Evolutionary conservation across 2,329 filamentous ascomycete genomes (phyloP), one percentile per base, ranked within the genome.

Genomic region (Aspergillus transmontanensis): DNA sequence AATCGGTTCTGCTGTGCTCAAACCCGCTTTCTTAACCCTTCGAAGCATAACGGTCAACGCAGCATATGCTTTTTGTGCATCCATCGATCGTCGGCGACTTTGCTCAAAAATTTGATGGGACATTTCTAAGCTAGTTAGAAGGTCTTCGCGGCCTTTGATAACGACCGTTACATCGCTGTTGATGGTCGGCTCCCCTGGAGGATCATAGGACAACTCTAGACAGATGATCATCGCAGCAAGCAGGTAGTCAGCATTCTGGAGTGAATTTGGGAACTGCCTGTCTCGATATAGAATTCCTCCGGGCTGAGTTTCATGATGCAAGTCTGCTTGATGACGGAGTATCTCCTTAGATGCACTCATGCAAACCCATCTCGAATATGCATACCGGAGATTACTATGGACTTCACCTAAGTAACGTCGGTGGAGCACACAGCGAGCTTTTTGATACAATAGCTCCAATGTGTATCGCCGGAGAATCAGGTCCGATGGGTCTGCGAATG

Each of bases 221-320:
- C 85, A 89, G 4, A 90, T 69, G 16, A 89, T 81, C 82, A 87
- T 87, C 60, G 85, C 83, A 0, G 87, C 86, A 2, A 89, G 80
- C 58, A 90, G 76, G 57, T 86, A 89, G 70, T 90, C 87, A 57
- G 88, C 86, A 58, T 86, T 81, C 12, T 84, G 82, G 4, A 89
- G 75, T 0, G 84, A 85, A 3, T 83, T 84, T 23, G 88, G 72
- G 67, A 88, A 87, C 84, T 86, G 88, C 6, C 82, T 80, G 43
- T 84, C 81, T 34, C 80, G 77, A 64, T 80, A 77, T 16, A 90
- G 74, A 30, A 85, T 77, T 6, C 84, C 84, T 1, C 86, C 86
- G 0, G 86, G 85, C 61, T 82, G 81, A 6, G 79, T 82, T 46
- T 86, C 83, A 26, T 80, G 75, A 68, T 82, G 80, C 12, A 87